Evolutionary conservation across 2,329 filamentous ascomycete genomes (phyloP).

Genomic region (Colletotrichum sp.): DNA sequence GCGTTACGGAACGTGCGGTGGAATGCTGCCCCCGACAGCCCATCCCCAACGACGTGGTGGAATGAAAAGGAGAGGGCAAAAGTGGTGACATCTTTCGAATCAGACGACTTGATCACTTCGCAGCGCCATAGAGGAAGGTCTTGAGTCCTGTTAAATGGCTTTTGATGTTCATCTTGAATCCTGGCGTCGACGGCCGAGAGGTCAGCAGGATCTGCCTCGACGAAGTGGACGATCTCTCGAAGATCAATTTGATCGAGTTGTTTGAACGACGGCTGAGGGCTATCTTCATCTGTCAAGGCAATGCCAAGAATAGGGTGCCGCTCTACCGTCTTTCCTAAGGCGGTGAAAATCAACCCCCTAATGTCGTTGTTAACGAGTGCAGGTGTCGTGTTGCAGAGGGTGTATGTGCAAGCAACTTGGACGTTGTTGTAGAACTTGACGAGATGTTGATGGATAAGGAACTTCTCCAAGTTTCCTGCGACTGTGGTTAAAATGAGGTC

Average conservation of each 20-base stretch:
- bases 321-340: neutral
- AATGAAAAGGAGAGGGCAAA: neutral
- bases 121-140: neutral
- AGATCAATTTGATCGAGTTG: neutral
- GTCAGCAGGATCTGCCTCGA: neutral
- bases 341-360: neutral
- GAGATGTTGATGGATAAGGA: neutral
- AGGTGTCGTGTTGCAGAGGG: neutral
- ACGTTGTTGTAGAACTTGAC: neutral
- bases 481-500: neutral
- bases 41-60: neutral
- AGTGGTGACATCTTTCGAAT: neutral
- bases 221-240: neutral
- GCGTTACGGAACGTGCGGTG: neutral
- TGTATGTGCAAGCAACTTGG: neutral
- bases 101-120: neutral
- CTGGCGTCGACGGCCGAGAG: neutral
- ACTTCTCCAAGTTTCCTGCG: neutral
- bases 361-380: neutral
- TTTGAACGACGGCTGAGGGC: neutral
- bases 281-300: neutral
- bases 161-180: neutral
- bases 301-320: neutral
- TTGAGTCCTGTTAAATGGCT: neutral
- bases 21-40: neutral